A percentile compares a stretch with the other conserved stretches of the same genome.
phyloP scores from a whole-genome alignment of 2,329 filamentous ascomycete genomes.

The Hysterium pulicare region DNA sequence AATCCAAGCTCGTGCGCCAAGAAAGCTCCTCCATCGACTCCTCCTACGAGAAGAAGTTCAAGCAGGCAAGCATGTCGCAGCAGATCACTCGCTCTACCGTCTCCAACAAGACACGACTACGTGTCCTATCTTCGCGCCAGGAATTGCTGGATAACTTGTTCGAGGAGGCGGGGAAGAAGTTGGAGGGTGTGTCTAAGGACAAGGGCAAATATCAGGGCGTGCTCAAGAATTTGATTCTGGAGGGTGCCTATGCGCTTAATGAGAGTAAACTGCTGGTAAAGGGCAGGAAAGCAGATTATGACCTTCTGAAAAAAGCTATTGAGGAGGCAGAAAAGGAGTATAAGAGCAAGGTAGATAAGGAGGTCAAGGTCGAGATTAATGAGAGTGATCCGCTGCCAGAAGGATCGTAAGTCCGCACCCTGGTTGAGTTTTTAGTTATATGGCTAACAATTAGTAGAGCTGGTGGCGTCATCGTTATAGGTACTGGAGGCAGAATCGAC shows the following conservation, averaged over 20 bases:
- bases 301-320: slow-evolving; percentile 72
- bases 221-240: slow-evolving; percentile 77
- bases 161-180: slow-evolving; percentile 70
- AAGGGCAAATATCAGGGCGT: slow-evolving; percentile 70
- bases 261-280: slow-evolving; percentile 74
- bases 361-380: slow-evolving; percentile 68
- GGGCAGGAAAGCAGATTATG: slow-evolving; percentile 75
- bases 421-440: not conserved
- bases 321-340: slow-evolving; percentile 76
- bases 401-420: slow-evolving; percentile 69
- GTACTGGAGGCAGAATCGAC: slow-evolving; percentile 87
- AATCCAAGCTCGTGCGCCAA: slow-evolving; percentile 95
- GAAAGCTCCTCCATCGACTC: slow-evolving; percentile 91
- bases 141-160: slow-evolving; percentile 89
- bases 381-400: slow-evolving; percentile 77
- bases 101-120: slow-evolving; percentile 91
- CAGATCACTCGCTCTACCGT: slow-evolving; percentile 97
- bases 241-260: slow-evolving; percentile 83
- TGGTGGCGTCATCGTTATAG: slow-evolving; percentile 77
- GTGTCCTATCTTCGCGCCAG: slow-evolving; percentile 82
- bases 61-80: slow-evolving; percentile 96
- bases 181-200: slow-evolving; percentile 65
- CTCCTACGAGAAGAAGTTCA: slow-evolving; percentile 98
- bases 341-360: slow-evolving; percentile 71
- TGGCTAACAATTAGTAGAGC: slow-evolving; percentile 53